Percentiles rank a stretch among this genome's conserved stretches.
Conservation (phyloP, 179 eudicot species). For the Spergularia azorica region DNA sequence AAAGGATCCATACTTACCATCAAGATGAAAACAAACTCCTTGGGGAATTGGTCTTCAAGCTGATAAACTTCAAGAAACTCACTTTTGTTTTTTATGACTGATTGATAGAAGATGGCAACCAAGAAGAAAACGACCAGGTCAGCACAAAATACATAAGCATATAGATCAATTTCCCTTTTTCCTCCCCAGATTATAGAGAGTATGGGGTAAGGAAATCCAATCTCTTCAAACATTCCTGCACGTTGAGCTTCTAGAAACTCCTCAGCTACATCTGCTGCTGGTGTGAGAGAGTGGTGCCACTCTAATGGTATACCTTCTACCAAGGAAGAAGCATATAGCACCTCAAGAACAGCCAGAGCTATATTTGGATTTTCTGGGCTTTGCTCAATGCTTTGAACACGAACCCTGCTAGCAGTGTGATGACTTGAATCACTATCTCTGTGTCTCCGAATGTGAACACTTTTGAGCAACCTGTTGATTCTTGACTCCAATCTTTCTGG, state of each 20-base stretch:
- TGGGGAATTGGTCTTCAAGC: slow-evolving; percentile 98
- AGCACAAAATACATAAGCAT: slow-evolving; percentile 93
- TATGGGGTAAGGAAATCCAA: slow-evolving; percentile 78
- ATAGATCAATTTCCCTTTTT: slow-evolving; percentile 88
- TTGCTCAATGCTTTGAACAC: slow-evolving; percentile 91
- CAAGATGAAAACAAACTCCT: slow-evolving; percentile 83
- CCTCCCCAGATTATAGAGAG: slow-evolving; percentile 93
- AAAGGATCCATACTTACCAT: slow-evolving; percentile 53
- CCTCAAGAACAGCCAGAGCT: slow-evolving; percentile 92
- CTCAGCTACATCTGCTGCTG: slow-evolving; percentile 92
- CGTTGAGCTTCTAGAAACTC: slow-evolving; percentile 66
- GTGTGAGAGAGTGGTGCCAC: slow-evolving; percentile 77
- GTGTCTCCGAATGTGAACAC: slow-evolving; percentile 63
- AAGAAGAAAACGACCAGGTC: slow-evolving; percentile 91
- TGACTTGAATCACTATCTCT: slow-evolving; percentile 44
- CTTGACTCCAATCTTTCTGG: slow-evolving; percentile 89
- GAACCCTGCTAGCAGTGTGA: slow-evolving; percentile 75
- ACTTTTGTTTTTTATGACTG: slow-evolving; percentile 84
- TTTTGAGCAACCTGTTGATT: slow-evolving; percentile 63
- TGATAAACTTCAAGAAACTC: slow-evolving; percentile 95
- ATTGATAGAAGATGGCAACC: slow-evolving; percentile 91
- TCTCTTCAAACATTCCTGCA: slow-evolving; percentile 57
- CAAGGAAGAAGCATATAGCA: slow-evolving; percentile 73
- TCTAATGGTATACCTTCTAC: slow-evolving; percentile 52
- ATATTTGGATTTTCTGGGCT: slow-evolving; percentile 74